Evolutionary conservation across 2,329 filamentous ascomycete genomes (phyloP).

Genomic region (Botrytis fragariae): DNA sequence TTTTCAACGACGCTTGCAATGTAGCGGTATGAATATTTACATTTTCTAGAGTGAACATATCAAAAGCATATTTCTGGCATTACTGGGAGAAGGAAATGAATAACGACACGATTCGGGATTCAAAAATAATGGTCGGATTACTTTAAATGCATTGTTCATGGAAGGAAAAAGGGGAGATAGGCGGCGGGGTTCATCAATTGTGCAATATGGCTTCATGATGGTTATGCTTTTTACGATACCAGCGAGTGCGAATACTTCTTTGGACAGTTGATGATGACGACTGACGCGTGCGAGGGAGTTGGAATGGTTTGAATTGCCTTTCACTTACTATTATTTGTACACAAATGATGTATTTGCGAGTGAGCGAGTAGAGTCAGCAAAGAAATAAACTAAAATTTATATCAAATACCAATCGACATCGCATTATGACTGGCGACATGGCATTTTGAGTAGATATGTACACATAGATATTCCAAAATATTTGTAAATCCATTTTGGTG

Average conservation of each 20-base stretch:
- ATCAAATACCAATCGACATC: too few relatives aligned
- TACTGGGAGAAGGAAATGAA: conserved; percentile 10
- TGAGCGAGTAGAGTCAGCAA: neutral
- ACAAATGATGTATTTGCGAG: conserved; percentile 7
- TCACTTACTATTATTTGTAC: neutral
- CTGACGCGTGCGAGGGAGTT: neutral
- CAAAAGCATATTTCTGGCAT: conserved; percentile 16
- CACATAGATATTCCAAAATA: neutral
- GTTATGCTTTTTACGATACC: conserved; percentile 21
- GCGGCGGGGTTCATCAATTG: neutral
- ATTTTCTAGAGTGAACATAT: conserved; percentile 7
- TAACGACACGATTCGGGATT: conserved; percentile 2
- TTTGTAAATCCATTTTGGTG: neutral
- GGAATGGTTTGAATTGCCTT: neutral
- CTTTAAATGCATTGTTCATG: conserved; percentile 9
- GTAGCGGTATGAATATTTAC: neutral
- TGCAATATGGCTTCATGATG: conserved; percentile 13
- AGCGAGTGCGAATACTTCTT: conserved; percentile 16
- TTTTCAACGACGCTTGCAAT: conserved; percentile 6
- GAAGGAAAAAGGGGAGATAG: neutral
- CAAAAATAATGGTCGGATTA: neutral
- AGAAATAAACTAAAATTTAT: neutral
- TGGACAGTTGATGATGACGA: conserved; percentile 1
- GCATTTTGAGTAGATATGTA: neutral
- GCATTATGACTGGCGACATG: neutral